These are phyloP conservation scores for Erysimum cheiranthoides DNA, from an alignment of 345 rosid species.

Conservation along the genomic window DNA sequence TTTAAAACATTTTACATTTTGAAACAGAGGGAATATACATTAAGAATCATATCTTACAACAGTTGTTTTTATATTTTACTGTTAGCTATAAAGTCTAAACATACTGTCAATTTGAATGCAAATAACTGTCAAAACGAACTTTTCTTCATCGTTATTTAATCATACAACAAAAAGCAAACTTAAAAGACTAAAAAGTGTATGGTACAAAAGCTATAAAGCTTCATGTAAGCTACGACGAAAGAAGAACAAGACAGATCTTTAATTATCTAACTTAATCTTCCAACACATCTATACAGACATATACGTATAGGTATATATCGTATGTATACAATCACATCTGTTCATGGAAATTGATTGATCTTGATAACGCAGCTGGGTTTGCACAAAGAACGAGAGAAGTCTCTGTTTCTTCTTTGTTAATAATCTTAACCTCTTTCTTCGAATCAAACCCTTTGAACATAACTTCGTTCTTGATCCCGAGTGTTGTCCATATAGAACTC, in stretches of 20 bases:
- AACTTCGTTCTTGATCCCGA: slow-evolving; percentile 66
- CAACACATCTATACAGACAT: slow-evolving; percentile 7
- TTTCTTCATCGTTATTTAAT: slow-evolving; percentile 4
- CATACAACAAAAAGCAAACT: slow-evolving; percentile 24
- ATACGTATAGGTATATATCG: neutral
- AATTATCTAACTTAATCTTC: neutral
- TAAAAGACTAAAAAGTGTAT: neutral
- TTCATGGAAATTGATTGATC: slow-evolving; percentile 77
- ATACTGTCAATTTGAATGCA: neutral
- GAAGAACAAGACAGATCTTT: neutral
- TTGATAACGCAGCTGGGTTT: slow-evolving; percentile 89
- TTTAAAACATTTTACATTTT: too few relatives aligned
- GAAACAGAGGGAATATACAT: too few relatives aligned
- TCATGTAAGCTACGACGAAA: slow-evolving; percentile 13
- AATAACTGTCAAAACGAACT: slow-evolving; percentile 16
- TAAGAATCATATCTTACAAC: neutral
- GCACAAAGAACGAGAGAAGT: slow-evolving; percentile 57
- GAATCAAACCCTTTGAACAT: slow-evolving; percentile 63
- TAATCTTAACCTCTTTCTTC: slow-evolving; percentile 52
- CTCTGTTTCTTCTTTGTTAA: slow-evolving; percentile 43
- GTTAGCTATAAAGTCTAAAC: neutral
- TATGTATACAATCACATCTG: slow-evolving; percentile 43
- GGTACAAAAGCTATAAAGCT: slow-evolving; percentile 22
- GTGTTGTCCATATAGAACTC: slow-evolving; percentile 79
- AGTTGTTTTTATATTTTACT: neutral